Evolutionary conservation across 805 yeast species (phyloP).

Genomic region (Starmerella cellae): DNA sequence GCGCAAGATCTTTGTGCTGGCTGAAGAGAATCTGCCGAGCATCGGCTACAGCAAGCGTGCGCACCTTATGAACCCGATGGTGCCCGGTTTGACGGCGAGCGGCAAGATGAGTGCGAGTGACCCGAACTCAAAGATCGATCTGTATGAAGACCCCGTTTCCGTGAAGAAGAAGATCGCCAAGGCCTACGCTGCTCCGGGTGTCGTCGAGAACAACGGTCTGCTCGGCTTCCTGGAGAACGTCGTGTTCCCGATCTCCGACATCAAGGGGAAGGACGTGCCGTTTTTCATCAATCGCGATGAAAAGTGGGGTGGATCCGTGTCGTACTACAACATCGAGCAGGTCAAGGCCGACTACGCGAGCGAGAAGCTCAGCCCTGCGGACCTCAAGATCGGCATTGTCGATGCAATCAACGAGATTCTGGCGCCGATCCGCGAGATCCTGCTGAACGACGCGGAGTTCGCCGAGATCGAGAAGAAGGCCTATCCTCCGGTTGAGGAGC

Average conservation of each 20-base stretch:
- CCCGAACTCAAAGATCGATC: conserved; percentile 92
- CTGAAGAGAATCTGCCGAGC: conserved; percentile 80
- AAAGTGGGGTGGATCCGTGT: conserved; percentile 87
- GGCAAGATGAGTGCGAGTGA: conserved; percentile 98
- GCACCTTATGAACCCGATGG: conserved; percentile 97
- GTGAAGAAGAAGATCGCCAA: conserved; percentile 82
- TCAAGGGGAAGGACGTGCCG: conserved; percentile 42
- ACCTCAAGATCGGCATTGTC: conserved; percentile 82
- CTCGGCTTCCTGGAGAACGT: conserved; percentile 76
- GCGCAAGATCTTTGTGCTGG: conserved; percentile 90
- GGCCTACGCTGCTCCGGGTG: conserved; percentile 95
- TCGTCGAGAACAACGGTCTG: conserved; percentile 79
- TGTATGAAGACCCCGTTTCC: conserved; percentile 74
- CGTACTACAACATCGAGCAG: conserved; percentile 52
- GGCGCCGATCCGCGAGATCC: conserved; percentile 72
- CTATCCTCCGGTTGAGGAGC: conserved; percentile 61
- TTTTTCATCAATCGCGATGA: conserved; percentile 85
- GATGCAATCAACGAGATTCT: conserved; percentile 69
- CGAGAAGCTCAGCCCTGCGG: conserved; percentile 78
- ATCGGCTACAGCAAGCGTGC: conserved; percentile 95
- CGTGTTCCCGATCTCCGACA: conserved; percentile 70
- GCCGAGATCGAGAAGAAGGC: conserved; percentile 64
- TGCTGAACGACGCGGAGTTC: conserved; percentile 49
- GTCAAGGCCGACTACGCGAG: conserved; percentile 59
- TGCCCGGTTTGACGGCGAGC: conserved; percentile 92